phyloP scores from a whole-genome alignment of 495 filamentous ascomycete species.

The Penicillium mononematosum region DNA sequence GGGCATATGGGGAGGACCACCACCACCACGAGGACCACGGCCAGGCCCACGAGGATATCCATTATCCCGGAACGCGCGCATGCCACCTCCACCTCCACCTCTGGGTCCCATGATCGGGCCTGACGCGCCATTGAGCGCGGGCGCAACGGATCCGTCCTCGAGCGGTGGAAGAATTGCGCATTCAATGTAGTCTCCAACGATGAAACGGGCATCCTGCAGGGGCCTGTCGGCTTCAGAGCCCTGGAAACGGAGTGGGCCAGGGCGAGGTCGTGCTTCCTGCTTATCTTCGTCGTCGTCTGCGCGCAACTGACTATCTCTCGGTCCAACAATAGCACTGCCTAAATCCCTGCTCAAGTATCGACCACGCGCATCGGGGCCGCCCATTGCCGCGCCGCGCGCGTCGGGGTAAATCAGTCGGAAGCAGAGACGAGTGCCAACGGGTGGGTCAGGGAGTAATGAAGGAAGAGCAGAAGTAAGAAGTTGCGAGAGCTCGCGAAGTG shows the following conservation, averaged over 20 bases:
- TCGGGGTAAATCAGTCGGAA: conserved; percentile 89
- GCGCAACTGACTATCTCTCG: conserved; percentile 29
- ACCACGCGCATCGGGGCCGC: conserved; percentile 47
- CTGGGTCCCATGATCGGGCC: conserved; percentile 20
- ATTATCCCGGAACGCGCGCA: conserved; percentile 51
- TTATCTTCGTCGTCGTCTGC: conserved; percentile 49
- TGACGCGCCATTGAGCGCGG: conserved; percentile 36
- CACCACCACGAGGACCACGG: conserved; percentile 32
- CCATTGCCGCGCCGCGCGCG: conserved; percentile 53
- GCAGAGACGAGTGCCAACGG: conserved; percentile 75
- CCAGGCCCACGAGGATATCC: conserved; percentile 38
- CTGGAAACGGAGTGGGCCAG: conserved; percentile 35
- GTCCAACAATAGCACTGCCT: conserved; percentile 73
- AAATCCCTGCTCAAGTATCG: conserved; percentile 74
- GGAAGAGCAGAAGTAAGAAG: conserved; percentile 69
- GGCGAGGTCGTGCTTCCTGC: conserved; percentile 23
- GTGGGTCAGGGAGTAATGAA: conserved; percentile 66
- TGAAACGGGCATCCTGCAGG: conserved; percentile 70
- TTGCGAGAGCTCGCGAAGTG: conserved; percentile 76
- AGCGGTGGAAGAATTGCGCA: conserved; percentile 76
- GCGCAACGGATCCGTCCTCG: conserved; percentile 69
- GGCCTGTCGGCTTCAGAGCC: conserved; percentile 68
- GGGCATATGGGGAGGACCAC: conserved; percentile 27
- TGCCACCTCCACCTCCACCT: conserved; percentile 31
- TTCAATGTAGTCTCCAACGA: conserved; percentile 84